phyloP scores from a whole-genome alignment of 2,329 filamentous ascomycete species.

The Colletotrichum sp. region DNA sequence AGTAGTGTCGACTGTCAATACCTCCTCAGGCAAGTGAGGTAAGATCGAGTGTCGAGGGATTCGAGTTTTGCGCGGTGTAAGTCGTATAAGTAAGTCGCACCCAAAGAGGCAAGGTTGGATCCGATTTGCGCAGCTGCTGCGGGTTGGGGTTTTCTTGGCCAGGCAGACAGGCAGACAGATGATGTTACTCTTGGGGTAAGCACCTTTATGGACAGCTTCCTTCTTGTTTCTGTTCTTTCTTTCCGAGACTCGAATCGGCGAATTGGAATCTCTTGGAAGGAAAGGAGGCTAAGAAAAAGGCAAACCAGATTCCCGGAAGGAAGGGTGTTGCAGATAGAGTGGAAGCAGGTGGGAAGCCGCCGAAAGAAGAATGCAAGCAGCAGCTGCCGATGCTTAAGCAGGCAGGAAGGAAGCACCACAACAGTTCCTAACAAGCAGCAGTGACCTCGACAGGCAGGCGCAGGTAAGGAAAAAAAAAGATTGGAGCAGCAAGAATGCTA shows the following conservation, averaged over 20 bases:
- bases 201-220: background rate
- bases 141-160: background rate
- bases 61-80: background rate
- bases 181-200: background rate
- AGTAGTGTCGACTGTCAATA: background rate
- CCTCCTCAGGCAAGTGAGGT: background rate
- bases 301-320: background rate
- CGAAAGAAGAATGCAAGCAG: background rate
- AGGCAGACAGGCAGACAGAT: background rate
- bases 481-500: background rate
- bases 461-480: background rate
- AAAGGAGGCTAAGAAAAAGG: background rate
- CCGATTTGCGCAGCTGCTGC: background rate
- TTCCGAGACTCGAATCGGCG: background rate
- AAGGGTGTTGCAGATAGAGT: background rate
- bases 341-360: background rate
- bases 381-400: background rate
- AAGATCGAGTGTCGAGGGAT: background rate
- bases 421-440: too few species aligned
- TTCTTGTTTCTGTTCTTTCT: background rate
- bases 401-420: background rate
- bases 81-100: conserved; percentile 1
- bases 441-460: background rate
- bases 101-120: background rate
- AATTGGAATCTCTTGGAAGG: background rate